A percentile compares a stretch with the other conserved stretches of the same genome.
phyloP scores from a whole-genome alignment of 371 early-diverging fungal genomes.

The Apophysomyces trapeziformis region DNA sequence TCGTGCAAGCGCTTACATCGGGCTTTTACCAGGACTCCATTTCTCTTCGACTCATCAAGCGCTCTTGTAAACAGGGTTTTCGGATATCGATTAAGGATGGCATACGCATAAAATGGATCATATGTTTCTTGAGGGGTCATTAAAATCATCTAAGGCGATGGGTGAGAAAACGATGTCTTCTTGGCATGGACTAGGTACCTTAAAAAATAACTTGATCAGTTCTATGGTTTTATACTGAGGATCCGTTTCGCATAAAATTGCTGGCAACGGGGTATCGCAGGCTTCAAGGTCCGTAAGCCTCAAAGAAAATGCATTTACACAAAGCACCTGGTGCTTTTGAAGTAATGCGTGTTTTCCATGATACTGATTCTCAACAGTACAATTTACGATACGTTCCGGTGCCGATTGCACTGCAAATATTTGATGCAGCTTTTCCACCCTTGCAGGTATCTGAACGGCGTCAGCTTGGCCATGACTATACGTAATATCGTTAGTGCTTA shows the following conservation, averaged over 20 bases:
- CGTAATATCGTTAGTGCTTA: neutral
- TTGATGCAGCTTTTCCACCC: neutral
- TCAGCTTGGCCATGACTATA: neutral
- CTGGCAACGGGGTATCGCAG: constrained; percentile 5
- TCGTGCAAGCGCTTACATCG: constrained; percentile 23
- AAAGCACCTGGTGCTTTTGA: constrained; percentile 29
- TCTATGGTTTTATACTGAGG: constrained; percentile 14
- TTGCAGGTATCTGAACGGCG: neutral
- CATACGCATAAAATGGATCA: constrained; percentile 48
- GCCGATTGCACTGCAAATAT: neutral
- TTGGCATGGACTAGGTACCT: constrained; percentile 25
- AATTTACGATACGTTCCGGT: neutral
- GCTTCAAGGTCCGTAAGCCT: constrained; percentile 12
- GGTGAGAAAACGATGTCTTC: neutral
- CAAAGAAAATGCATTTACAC: constrained; percentile 12
- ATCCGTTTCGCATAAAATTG: constrained; percentile 9
- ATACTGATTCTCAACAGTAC: constrained; percentile 32
- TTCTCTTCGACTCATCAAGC: constrained; percentile 18
- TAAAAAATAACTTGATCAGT: constrained; percentile 32
- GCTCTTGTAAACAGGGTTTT: constrained; percentile 18
- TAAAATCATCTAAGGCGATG: constrained; percentile 49
- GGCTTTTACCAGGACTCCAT: constrained; percentile 33
- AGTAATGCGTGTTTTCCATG: constrained; percentile 23
- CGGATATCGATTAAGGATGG: constrained; percentile 39
- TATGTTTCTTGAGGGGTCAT: constrained; percentile 57